Base-by-base conservation (phyloP, 2,329 filamentous ascomycete genomes). In the Trichoderma sp. region DNA sequence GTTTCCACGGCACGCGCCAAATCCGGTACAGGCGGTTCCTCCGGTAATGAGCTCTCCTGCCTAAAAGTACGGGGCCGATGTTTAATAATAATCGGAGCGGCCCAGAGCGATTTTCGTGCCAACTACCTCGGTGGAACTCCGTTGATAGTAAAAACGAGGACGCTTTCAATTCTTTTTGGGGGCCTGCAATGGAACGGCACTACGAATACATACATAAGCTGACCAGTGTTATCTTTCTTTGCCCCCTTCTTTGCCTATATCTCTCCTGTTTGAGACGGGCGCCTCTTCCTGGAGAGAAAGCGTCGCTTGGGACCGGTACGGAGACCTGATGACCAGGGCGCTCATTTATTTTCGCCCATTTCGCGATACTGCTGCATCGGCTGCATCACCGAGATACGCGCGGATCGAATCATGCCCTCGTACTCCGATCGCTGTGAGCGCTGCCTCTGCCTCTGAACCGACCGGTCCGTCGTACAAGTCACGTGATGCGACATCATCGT, bases 1-100 rank as follows among this genome's bases (percentile, higher is more conserved):
- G 18, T 49, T 46, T 66, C 52, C 64, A 59, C 43, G 64, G 64
- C 46, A 13, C 26, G 21, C 39, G 54, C 28, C 52, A 56, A 66
- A 58, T 46, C 52, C 63, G 63, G 52, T 28, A 37, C 39, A 59
- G 64, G 58, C 64, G 64, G 64, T 59, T 51, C 64, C 64, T 59
- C 64, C 64, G 64, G 64, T 66, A 66, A 66, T 66, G 54, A 66
- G 64, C 52, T 65, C 60, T 63, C 61, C 61, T 65, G 61, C 52
- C 51, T 58, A 66, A 51, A 66, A n/a, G 54, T 59, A 66, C 39
- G 64, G 64, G 64, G 54, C 64, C 28, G 14, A 37, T 49, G 39
- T 66, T 49, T 56, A 59, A 59, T 66, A 49, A 51, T 66, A 49
- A 59, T 66, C 21, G 51, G 54, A 43, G 39, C 7, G 54, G 16